Conservation (phyloP, 176 grass and related monocot genomes). For the Oryza meridionalis region DNA sequence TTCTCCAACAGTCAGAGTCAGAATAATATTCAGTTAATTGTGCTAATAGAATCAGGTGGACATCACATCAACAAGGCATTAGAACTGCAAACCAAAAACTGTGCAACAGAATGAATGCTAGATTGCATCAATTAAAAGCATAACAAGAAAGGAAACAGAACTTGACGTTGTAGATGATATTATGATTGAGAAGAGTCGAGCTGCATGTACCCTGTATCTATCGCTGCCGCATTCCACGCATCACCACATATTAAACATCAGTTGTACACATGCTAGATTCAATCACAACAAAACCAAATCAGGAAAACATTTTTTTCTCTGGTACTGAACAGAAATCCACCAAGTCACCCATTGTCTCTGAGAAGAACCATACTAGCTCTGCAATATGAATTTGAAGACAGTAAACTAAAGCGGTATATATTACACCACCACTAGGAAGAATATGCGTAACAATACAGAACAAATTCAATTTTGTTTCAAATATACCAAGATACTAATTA, state of each 20-base stretch:
- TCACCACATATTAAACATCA: not conserved
- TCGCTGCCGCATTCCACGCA: too few relatives aligned
- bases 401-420: not conserved
- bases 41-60: not conserved
- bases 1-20: not conserved
- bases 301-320: not conserved
- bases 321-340: not conserved
- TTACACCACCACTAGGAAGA: not conserved
- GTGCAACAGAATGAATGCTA: not conserved
- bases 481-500: not conserved
- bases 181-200: not conserved
- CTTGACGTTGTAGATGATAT: not conserved
- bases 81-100: not conserved
- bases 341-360: not conserved
- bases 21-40: not conserved
- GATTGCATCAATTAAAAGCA: slow-evolving; percentile 10
- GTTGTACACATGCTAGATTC: not conserved
- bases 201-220: not conserved
- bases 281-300: not conserved
- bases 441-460: not conserved
- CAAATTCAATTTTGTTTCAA: not conserved
- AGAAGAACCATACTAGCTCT: not conserved
- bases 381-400: not conserved
- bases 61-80: not conserved
- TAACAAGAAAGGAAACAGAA: not conserved